These are phyloP conservation scores for Pseudogymnoascus sp. DNA, from an alignment of 2,329 filamentous ascomycete genomes.

Conservation along the genomic window DNA sequence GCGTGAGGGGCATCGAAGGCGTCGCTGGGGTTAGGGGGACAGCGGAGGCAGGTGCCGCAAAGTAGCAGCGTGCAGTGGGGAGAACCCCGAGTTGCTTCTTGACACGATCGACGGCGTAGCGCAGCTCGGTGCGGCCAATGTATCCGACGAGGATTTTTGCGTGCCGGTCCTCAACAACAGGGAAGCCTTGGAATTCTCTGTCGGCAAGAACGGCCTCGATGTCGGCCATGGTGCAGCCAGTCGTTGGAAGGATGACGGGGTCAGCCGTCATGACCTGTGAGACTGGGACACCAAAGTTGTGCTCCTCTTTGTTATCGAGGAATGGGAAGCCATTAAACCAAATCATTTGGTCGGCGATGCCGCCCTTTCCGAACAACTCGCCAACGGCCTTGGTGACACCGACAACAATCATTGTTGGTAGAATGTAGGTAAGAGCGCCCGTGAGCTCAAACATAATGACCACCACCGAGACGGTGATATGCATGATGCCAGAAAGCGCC, in stretches of 20 bases:
- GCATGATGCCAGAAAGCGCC: constrained; percentile 93
- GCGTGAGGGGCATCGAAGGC: constrained; percentile 27
- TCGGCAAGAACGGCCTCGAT: constrained; percentile 68
- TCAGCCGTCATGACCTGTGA: constrained; percentile 80
- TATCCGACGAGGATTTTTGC: constrained; percentile 76
- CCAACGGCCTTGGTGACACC: constrained; percentile 91
- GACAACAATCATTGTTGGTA: constrained; percentile 98
- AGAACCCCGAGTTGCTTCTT: constrained; percentile 60
- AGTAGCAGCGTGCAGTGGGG: constrained; percentile 63
- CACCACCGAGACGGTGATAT: constrained; percentile 90
- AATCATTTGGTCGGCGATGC: constrained; percentile 96
- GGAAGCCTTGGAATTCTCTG: constrained; percentile 85
- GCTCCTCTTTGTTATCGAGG: constrained; percentile 93
- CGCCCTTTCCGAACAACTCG: constrained; percentile 86
- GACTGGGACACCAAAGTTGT: constrained; percentile 91
- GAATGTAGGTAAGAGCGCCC: constrained; percentile 90
- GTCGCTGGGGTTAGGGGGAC: constrained; percentile 21
- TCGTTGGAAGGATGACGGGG: constrained; percentile 63
- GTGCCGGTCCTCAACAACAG: constrained; percentile 68
- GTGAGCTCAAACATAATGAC: constrained; percentile 99
- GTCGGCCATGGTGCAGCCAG: constrained; percentile 65
- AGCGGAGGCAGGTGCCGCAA: constrained; percentile 45
- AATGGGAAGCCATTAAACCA: constrained; percentile 98
- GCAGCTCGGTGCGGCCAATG: constrained; percentile 83
- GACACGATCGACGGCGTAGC: constrained; percentile 78